Evolutionary conservation across 768 basidiomycete genomes (phyloP).

Genomic region (Dioszegia aurantiaca): DNA sequence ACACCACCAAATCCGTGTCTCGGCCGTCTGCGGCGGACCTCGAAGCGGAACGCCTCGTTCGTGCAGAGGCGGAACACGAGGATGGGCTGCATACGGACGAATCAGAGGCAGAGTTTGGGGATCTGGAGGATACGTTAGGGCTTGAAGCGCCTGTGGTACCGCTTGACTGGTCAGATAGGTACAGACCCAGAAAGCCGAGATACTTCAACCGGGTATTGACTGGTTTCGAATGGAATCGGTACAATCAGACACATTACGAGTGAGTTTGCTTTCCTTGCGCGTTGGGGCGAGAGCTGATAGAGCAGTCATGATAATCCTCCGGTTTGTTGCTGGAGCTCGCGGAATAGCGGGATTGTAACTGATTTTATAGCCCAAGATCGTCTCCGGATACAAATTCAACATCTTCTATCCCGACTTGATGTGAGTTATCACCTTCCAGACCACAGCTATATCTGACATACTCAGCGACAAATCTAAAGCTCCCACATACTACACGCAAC

Average conservation of each 20-base stretch:
- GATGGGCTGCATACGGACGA: conserved; percentile 37
- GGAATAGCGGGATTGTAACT: no score
- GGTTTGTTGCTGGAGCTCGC: no score
- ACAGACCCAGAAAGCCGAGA: conserved; percentile 90
- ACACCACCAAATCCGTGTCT: conserved; percentile 50
- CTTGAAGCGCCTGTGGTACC: conserved; percentile 63
- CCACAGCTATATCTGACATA: conserved; percentile 57
- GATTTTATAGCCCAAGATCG: conserved; percentile 82
- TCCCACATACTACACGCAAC: conserved; percentile 92
- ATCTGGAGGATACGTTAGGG: conserved; percentile 81
- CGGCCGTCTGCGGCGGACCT: conserved; percentile 65
- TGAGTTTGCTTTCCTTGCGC: background rate
- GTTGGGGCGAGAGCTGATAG: background rate
- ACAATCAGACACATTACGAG: conserved; percentile 97
- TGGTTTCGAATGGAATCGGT: conserved; percentile 99
- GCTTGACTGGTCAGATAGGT: conserved; percentile 99
- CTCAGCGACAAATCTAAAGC: conserved; percentile 96
- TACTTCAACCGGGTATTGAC: conserved; percentile 99
- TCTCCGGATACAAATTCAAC: conserved; percentile 99
- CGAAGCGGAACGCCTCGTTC: conserved; percentile 83
- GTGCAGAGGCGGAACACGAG: conserved; percentile 57
- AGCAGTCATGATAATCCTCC: background rate
- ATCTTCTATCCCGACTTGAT: conserved; percentile 99
- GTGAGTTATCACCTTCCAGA: conserved; percentile 24
- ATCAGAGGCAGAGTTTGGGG: conserved; percentile 56